Evolutionary conservation across 805 yeast species (phyloP).

Genomic region (Pichia eremophila): DNA sequence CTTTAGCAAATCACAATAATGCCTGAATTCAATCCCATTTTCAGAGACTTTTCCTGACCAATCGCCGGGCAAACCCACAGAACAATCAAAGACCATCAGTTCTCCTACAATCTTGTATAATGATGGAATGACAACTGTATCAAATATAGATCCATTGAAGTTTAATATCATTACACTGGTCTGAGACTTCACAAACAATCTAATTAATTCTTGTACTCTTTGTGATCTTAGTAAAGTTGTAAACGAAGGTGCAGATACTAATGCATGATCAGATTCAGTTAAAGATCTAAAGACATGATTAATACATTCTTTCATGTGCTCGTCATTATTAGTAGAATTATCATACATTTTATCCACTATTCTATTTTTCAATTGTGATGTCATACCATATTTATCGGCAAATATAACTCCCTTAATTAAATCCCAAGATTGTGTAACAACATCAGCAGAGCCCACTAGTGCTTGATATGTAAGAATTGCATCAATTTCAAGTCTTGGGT

Average conservation of each 20-base stretch:
- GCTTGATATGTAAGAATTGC: slow-evolving; percentile 24
- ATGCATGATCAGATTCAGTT: slow-evolving; percentile 4
- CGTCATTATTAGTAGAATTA: not conserved
- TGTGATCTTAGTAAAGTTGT: slow-evolving; percentile 13
- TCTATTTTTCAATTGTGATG: slow-evolving; percentile 10
- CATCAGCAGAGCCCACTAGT: slow-evolving; percentile 17
- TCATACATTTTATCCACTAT: slow-evolving; percentile 17
- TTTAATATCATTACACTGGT: slow-evolving; percentile 14
- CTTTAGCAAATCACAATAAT: slow-evolving; percentile 15
- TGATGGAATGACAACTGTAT: slow-evolving; percentile 17
- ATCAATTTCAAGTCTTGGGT: slow-evolving; percentile 23
- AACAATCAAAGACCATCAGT: slow-evolving; percentile 10
- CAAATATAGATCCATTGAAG: slow-evolving; percentile 18
- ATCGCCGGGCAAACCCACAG: slow-evolving; percentile 8
- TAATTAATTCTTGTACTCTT: slow-evolving; percentile 15
- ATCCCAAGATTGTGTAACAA: slow-evolving; percentile 14
- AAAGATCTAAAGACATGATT: slow-evolving; percentile 14
- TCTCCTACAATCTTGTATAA: slow-evolving; percentile 22
- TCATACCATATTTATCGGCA: slow-evolving; percentile 16
- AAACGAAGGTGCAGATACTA: slow-evolving; percentile 11
- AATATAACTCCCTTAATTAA: slow-evolving; percentile 20
- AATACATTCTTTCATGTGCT: slow-evolving; percentile 4
- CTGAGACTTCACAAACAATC: slow-evolving; percentile 19
- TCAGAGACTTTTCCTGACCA: slow-evolving; percentile 3
- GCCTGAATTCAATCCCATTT: slow-evolving; percentile 10